Evolutionary conservation across 345 rosid genomes (phyloP), one percentile per base, ranked within the genome.

Genomic region (Rubroshorea leprosula): DNA sequence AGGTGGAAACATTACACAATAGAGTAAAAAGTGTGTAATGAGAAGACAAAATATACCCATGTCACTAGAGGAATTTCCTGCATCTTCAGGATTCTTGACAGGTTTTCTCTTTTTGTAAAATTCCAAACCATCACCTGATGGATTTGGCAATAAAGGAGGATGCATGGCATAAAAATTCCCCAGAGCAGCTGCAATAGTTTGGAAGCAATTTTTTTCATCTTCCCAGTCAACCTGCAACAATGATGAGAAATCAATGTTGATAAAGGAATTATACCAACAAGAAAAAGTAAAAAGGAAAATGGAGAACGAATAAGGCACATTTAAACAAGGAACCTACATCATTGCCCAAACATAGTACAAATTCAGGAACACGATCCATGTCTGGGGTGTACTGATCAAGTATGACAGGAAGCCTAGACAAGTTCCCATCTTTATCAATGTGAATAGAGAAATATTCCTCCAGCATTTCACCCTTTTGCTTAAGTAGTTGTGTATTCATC

Each of bases 361-460:
- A 83, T 65, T 86, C 99, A 18, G 99, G 99, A 73, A 89, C 78
- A 31, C 85, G 84, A 67, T 93, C 99, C 99, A 93, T 89, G 72
- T 89, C 97, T 52, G 96, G 99, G 22, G 78, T 83, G 71, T 86
- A 76, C 74, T 93, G 99, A 64, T 93, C 99, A 59, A 93, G 96
- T 66, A 93, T 72, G 61, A 89, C 86, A 49, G 97, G 99, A 65
- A 93, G 89, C 81, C 89, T 78, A 53, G 81, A 81, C 65, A 93
- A 80, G 55, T 80, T 77, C 60, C 91, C 91, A 55, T 77, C 68
- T 24, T 80, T 41, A 63, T 86, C 89, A 23, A 92, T 74, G 69
- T 70, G 72, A 66, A 92, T 69, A 59, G 89, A 41, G 68, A 92
- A 92, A 66, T 86, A 92, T 71, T 92, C 98, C 58, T 81, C 89